Conservation (phyloP, 2,329 filamentous ascomycete species). For the Trichoderma aggressivum region DNA sequence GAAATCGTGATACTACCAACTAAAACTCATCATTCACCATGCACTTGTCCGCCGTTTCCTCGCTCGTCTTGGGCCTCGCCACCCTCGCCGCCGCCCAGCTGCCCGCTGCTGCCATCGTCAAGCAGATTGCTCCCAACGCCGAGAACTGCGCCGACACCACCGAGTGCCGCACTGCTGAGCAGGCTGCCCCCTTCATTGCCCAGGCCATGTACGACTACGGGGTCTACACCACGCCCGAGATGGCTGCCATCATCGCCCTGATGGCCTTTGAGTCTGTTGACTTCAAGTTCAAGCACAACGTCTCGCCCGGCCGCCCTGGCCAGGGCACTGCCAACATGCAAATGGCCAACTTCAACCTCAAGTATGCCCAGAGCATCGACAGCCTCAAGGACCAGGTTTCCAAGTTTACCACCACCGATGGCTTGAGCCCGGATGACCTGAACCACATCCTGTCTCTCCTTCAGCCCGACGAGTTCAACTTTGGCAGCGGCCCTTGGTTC, state of each 20-base stretch:
- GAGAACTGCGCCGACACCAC: conserved; percentile 47
- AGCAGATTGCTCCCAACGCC: conserved; percentile 56
- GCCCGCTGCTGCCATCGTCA: conserved; percentile 40
- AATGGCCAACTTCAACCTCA: conserved; percentile 41
- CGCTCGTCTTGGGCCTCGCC: conserved; percentile 18
- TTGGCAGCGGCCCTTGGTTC: conserved; percentile 53
- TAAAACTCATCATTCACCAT: conserved; percentile 20
- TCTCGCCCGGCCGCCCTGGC: conserved; percentile 53
- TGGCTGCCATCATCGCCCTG: conserved; percentile 67
- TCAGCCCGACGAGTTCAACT: conserved; percentile 49
- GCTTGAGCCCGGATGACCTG: conserved; percentile 31
- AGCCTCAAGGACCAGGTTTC: conserved; percentile 36
- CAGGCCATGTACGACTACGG: conserved; percentile 55
- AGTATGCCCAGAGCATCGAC: conserved; percentile 46
- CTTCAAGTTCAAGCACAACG: conserved; percentile 70
- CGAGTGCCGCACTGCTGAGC: conserved; percentile 64
- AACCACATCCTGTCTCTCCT: conserved; percentile 45
- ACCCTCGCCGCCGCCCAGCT: conserved; percentile 23
- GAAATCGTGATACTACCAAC: not conserved
- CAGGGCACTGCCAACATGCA: conserved; percentile 67
- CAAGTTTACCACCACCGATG: conserved; percentile 27
- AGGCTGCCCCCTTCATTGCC: conserved; percentile 57
- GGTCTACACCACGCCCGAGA: conserved; percentile 53
- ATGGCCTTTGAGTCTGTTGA: conserved; percentile 68
- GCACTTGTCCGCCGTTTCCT: conserved; percentile 27